Base-by-base conservation (phyloP, 176 grass and related monocot genomes). In the Alopecurus myosuroides region DNA sequence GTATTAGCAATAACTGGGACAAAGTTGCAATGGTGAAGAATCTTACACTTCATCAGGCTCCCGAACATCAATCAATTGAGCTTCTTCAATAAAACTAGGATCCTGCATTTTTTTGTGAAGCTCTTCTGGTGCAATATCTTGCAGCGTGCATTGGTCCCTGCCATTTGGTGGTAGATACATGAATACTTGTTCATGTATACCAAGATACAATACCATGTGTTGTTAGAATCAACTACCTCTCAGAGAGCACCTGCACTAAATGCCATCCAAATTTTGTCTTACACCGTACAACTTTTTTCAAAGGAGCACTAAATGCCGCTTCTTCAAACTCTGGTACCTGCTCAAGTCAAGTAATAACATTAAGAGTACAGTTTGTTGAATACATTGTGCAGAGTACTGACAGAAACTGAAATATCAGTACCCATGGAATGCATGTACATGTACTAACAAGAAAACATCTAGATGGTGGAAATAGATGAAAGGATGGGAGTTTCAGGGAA, bases 251-350 rank as follows among this genome's bases (percentile, higher is more conserved):
- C 93, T 98, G 97, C 74, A 98, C 45, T n/a, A 95, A 83, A 88
- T 98, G 97, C 93, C 93, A 98, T 89, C 93, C 97, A 92, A 94
- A 98, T 89, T 98, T 90, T 77, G 93, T 98, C 81, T 94, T 98
- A 69, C 97, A 98, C 40, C 91, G 84, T 48, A 95, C 91, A 86
- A 98, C 91, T 86, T 98, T 91, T 51, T 98, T 93, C 86, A 98
- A 74, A 86, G 97, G 97, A 78, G 93, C 93, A 90, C 62, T 81
- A 86, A 95, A 98, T 84, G 85, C 97, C 61, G 91, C 91, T 87
- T 96, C 91, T 81, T 98, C 97, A 88, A 98, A 98, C 94, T 98
- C 97, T 53, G 91, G 91, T 77, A 98, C 97, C 97, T 96, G 87
- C 42, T 81, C 86, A 79, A 67, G 81, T 84, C 37, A 85, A 84